Conservation (phyloP, 768 basidiomycete species). For the Lactarius deliciosus region DNA sequence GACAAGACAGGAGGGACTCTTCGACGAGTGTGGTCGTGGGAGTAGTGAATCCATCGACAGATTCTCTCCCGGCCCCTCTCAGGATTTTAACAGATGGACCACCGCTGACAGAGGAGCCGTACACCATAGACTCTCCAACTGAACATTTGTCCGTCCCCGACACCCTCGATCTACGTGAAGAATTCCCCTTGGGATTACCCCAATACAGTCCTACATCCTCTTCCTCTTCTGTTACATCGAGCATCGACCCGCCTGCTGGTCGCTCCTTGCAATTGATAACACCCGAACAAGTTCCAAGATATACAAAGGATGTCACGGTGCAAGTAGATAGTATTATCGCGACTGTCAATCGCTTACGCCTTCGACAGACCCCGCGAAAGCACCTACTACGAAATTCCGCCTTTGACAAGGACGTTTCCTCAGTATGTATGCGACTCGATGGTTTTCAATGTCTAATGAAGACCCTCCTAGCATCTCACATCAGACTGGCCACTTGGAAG, state of each 20-base stretch:
- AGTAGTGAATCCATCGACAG: slow-evolving; percentile 13
- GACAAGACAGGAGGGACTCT: slow-evolving; percentile 4
- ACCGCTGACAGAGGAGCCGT: slow-evolving; percentile 7
- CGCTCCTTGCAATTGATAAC: slow-evolving; percentile 2
- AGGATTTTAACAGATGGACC: neutral
- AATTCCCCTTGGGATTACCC: too few species aligned
- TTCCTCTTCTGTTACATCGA: neutral
- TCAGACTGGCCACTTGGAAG: neutral
- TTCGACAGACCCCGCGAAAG: slow-evolving; percentile 13
- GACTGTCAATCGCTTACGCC: neutral
- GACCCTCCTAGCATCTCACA: neutral
- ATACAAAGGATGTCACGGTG: slow-evolving; percentile 13
- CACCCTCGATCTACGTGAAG: neutral
- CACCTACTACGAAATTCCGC: neutral
- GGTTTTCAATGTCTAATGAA: neutral
- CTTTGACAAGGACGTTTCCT: slow-evolving; percentile 11
- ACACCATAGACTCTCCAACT: neutral
- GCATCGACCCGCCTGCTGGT: neutral
- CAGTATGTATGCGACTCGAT: slow-evolving; percentile 5
- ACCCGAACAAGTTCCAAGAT: slow-evolving; percentile 22
- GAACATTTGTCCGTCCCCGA: neutral
- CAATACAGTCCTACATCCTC: neutral
- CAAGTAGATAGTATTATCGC: neutral
- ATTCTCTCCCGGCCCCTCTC: neutral
- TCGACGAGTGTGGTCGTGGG: neutral